Percentiles rank a stretch among this genome's conserved stretches.
These are phyloP conservation scores for Scenedesmus sp. DNA, from an alignment of 163 green algal genomes.

Conservation along the genomic window DNA sequence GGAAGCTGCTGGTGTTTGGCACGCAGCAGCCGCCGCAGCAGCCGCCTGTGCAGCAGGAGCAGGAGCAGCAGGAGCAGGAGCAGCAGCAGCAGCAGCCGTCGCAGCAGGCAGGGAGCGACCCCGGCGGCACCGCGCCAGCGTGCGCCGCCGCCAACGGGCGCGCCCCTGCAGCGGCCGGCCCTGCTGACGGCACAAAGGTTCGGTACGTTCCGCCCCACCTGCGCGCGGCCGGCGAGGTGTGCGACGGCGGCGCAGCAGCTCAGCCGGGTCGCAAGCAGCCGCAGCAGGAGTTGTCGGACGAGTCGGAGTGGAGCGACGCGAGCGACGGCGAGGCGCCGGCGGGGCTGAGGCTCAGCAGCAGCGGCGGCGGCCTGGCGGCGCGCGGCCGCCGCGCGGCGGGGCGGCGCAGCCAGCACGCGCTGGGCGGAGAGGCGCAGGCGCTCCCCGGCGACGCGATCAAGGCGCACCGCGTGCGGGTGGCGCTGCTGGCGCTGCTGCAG, in stretches of 20 bases:
- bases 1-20: slow-evolving; percentile 52
- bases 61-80: background rate
- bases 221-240: too few species aligned
- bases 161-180: background rate
- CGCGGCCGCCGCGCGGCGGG: background rate
- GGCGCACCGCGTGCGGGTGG: slow-evolving; percentile 60
- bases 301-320: slow-evolving; percentile 8
- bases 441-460: slow-evolving; percentile 35
- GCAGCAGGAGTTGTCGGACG: background rate
- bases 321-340: too few species aligned
- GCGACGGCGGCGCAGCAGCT: too few species aligned
- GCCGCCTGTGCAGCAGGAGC: slow-evolving; percentile 6
- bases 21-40: slow-evolving; percentile 23
- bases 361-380: background rate
- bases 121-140: background rate
- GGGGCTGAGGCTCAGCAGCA: background rate
- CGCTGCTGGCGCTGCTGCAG: slow-evolving; percentile 67
- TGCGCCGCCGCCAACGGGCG: too few species aligned
- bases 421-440: background rate
- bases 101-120: background rate
- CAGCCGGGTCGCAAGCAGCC: too few species aligned
- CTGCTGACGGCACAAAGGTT: background rate
- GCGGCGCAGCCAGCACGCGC: background rate
- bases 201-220: background rate
- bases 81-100: background rate